These are phyloP conservation scores for Clarireedia homoeocarpa DNA, from an alignment of 2,329 filamentous ascomycete genomes.

Conservation along the genomic window DNA sequence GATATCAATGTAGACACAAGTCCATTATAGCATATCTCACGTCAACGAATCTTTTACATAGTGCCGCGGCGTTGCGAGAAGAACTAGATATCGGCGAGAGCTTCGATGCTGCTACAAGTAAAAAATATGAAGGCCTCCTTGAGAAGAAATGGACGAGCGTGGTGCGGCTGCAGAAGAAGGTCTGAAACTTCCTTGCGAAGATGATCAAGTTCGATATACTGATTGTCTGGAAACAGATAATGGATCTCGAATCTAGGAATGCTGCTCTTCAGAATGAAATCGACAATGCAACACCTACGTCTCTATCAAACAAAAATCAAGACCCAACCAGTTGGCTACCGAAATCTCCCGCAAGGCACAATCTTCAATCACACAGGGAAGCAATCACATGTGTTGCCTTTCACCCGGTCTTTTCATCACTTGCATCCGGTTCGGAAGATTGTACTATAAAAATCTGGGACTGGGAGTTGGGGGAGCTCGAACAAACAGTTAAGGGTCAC, in stretches of 20 bases:
- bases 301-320: slow-evolving; percentile 70
- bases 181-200: slow-evolving; percentile 30
- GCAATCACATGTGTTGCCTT: slow-evolving; percentile 85
- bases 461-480: slow-evolving; percentile 87
- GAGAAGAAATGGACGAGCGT: slow-evolving; percentile 99
- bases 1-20: slow-evolving; percentile 60
- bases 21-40: slow-evolving; percentile 84
- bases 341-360: slow-evolving; percentile 71
- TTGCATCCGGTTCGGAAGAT: slow-evolving; percentile 87
- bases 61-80: slow-evolving; percentile 63
- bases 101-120: slow-evolving; percentile 74
- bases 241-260: slow-evolving; percentile 80
- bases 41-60: slow-evolving; percentile 62
- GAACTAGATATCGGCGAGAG: slow-evolving; percentile 63
- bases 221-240: slow-evolving; percentile 53
- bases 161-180: slow-evolving; percentile 92
- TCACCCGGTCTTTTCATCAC: slow-evolving; percentile 82
- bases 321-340: slow-evolving; percentile 85
- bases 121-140: slow-evolving; percentile 88
- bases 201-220: neutral
- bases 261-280: slow-evolving; percentile 71
- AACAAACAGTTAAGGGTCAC: slow-evolving; percentile 85
- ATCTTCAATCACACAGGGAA: slow-evolving; percentile 72
- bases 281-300: slow-evolving; percentile 69
- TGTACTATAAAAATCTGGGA: slow-evolving; percentile 96